Evolutionary conservation across 768 basidiomycete genomes (phyloP).

Genomic region (Agrocybe praecox): DNA sequence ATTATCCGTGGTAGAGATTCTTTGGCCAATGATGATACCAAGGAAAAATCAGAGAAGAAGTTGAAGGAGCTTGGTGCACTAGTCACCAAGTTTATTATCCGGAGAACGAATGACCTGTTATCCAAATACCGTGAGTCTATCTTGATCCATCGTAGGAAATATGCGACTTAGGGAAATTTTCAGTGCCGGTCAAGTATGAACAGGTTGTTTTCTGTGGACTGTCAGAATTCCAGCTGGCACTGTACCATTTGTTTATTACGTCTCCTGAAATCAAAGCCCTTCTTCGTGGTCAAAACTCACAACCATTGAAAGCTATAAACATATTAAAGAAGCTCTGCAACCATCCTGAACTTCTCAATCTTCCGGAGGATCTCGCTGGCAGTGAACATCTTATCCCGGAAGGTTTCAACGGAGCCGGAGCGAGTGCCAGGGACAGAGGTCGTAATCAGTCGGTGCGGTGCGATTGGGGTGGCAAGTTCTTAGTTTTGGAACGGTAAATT

Average conservation of each 20-base stretch:
- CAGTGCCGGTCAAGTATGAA: slow-evolving; percentile 99
- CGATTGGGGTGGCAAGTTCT: slow-evolving; percentile 90
- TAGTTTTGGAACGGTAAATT: slow-evolving; percentile 85
- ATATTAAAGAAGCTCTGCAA: slow-evolving; percentile 95
- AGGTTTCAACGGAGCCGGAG: slow-evolving; percentile 68
- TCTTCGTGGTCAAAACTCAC: slow-evolving; percentile 83
- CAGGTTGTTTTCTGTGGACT: slow-evolving; percentile 93
- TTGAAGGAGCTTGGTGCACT: slow-evolving; percentile 87
- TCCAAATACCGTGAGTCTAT: slow-evolving; percentile 85
- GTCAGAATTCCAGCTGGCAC: slow-evolving; percentile 78
- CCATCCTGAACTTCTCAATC: slow-evolving; percentile 86
- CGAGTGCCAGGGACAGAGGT: slow-evolving; percentile 40
- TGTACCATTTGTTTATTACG: slow-evolving; percentile 90
- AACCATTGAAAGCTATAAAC: slow-evolving; percentile 96
- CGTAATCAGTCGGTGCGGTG: slow-evolving; percentile 61
- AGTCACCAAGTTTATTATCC: slow-evolving; percentile 93
- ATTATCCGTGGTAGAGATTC: slow-evolving; percentile 93
- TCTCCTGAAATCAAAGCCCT: slow-evolving; percentile 92
- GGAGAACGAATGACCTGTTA: slow-evolving; percentile 90
- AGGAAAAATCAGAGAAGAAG: slow-evolving; percentile 85
- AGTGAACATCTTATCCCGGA: slow-evolving; percentile 82
- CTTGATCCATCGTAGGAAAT: not conserved
- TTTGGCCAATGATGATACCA: slow-evolving; percentile 75
- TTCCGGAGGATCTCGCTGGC: slow-evolving; percentile 83
- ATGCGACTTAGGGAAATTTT: slow-evolving; percentile 3